Percentiles rank a stretch among this genome's conserved stretches.
These are phyloP conservation scores for Telopea speciosissima DNA, from an alignment of 177 flowering plant species.

Conservation along the genomic window DNA sequence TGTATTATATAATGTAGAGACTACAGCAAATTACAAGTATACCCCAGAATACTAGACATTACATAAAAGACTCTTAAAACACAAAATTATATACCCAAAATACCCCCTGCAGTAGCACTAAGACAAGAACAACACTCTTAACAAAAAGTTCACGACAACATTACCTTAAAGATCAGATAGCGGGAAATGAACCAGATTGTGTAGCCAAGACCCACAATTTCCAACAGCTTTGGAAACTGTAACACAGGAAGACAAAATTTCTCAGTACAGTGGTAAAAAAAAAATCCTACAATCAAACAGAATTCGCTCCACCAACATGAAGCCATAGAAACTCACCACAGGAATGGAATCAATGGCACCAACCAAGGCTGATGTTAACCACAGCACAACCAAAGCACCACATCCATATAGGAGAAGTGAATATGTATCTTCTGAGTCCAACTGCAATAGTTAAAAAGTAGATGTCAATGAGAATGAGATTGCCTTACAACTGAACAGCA, in stretches of 20 bases:
- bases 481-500: no score
- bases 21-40: no score
- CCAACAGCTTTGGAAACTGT: conserved; percentile 83
- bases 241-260: conserved; percentile 4
- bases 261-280: no score
- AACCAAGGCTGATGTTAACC: conserved; percentile 57
- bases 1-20: no score
- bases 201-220: conserved; percentile 75
- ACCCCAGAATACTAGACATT: no score
- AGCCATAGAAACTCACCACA: conserved; percentile 39
- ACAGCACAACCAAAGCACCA: conserved; percentile 46
- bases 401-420: conserved; percentile 43
- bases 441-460: conserved; percentile 31
- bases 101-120: no score
- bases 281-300: neutral
- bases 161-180: conserved; percentile 78
- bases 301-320: neutral
- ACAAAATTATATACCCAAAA: no score
- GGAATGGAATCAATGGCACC: conserved; percentile 81
- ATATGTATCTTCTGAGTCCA: conserved; percentile 43
- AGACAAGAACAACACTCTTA: no score
- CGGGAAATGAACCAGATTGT: conserved; percentile 78
- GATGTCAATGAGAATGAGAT: no score
- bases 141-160: neutral
- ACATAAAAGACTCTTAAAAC: no score